Evolutionary conservation across 2,329 filamentous ascomycete species (phyloP).

Genomic region (Penicillium sp.): DNA sequence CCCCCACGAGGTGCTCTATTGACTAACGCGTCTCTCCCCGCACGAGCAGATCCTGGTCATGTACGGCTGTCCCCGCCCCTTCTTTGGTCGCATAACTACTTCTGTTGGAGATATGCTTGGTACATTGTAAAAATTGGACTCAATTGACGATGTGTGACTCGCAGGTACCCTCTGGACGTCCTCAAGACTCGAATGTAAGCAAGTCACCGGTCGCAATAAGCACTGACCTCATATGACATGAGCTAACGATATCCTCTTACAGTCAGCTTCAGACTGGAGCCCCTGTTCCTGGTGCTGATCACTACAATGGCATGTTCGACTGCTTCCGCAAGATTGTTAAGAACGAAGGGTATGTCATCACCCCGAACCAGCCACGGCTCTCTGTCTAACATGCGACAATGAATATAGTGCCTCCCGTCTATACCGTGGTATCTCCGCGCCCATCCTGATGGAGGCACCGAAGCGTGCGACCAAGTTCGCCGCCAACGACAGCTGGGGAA

Average conservation of each 20-base stretch:
- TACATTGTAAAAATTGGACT: background rate
- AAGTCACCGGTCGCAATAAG: constrained; percentile 13
- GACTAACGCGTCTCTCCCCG: constrained; percentile 21
- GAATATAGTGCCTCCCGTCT: constrained; percentile 71
- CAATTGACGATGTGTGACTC: constrained; percentile 11
- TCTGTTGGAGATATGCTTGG: background rate
- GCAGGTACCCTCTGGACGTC: constrained; percentile 96
- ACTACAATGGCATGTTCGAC: constrained; percentile 96
- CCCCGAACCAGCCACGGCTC: background rate
- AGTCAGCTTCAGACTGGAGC: constrained; percentile 84
- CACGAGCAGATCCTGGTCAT: constrained; percentile 29
- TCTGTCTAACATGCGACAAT: background rate
- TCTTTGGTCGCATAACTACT: background rate
- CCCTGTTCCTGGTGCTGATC: constrained; percentile 66
- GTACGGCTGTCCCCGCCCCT: constrained; percentile 15
- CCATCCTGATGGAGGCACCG: constrained; percentile 96
- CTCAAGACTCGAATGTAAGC: constrained; percentile 93
- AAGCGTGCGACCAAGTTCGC: constrained; percentile 98
- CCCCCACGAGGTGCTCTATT: background rate
- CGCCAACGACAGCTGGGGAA: constrained; percentile 97
- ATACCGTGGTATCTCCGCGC: constrained; percentile 92
- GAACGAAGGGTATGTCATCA: constrained; percentile 74
- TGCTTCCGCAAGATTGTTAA: constrained; percentile 97
- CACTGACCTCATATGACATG: constrained; percentile 3
- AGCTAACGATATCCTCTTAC: constrained; percentile 4